Evolutionary conservation across 345 rosid genomes (phyloP), one percentile per base, ranked within the genome.

Genomic region (Geranium brycei): DNA sequence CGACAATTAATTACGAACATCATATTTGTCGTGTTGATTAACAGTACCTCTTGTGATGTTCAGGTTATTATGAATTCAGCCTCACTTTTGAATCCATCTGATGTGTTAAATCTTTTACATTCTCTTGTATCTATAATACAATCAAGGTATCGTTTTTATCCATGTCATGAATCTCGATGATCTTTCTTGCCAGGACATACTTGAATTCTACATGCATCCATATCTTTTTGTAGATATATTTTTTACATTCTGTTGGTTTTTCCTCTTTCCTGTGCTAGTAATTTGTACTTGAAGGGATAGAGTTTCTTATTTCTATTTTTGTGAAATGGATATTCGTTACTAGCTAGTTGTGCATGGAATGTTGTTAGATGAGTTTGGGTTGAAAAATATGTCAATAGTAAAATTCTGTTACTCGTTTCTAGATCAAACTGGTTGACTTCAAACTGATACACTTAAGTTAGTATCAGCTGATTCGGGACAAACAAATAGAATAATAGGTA

Each of bases 11-110:
- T 17, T 55, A 32, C 35, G 31, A 56, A 62, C 62, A 51, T 7
- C 32, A 30, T 17, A 16, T 13, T 38, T 35, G 38, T 57, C 19
- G 14, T 40, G 62, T 30, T 62, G 12, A 56, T 17, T 31, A 17
- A 51, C 3, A 11, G 17, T 28, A 51, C 35, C 31, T 64, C 55
- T 67, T 7, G 59, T 19, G 32, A 47, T 69, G 79, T 40, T 5
- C 84, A 91, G 96, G 96, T 95, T 31, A 88, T 95, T 78, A 77
- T 83, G 28, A 95, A 95, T 75, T 91, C 97, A 16, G 68, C 91
- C 17, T 73, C 95, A 3, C 81, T 66, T 58, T 78, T 91, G 68
- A 91, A 78, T 66, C 81, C 89, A 57, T 78, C 89, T 51, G 89
- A 91, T 65, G 99, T 88, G 62, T 80, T 81, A 71, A 85, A 82